Evolutionary conservation across 129 eudicot genomes (phyloP), one percentile per base, ranked within the genome.

Genomic region (Erigeron canadensis): DNA sequence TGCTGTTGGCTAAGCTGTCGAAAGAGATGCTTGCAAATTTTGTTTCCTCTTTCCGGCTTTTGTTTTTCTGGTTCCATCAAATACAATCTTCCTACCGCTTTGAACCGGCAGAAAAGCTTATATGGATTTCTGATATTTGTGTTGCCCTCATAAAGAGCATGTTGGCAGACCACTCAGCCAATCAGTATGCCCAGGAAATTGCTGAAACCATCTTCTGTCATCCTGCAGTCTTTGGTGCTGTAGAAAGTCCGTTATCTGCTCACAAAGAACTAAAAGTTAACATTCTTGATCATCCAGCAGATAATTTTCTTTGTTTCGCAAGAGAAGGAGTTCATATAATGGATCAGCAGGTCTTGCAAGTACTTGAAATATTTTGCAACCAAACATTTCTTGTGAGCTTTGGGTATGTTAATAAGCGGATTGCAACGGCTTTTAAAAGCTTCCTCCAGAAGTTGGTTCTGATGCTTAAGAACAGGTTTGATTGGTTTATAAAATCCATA

Each of bases 1-100:
- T 95, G 76, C 91, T 95, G 72, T 48, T 79, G 62, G 82, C 76
- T 57, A 88, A 88, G 76, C 82, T 95, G 11, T 77, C 86, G 19
- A 74, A 59, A 38, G 77, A 67, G 83, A 73, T 81, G 23, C 23
- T 81, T 82, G 95, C 86, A 76, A 74, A 79, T 50, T 55, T 81
- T 50, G 23, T 83, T 67, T 75, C 69, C 47, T 72, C 87, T 66
- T 75, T 95, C 5, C 79, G 86, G 72, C 79, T 83, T 16, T 81
- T 88, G 69, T 82, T 88, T 56, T 95, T 90, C 80, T 90, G 96
- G 90, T 73, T 88, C 23, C 67, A 80, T 75, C 86, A 81, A 17
- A 65, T 72, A 63, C 83, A 61, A 51, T 73, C 69, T 28, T 88
- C 88, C 63, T 83, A 78, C 61, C 70, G 64, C 71, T 53, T 62